These are phyloP conservation scores for Alisma plantagoaquatica DNA, from an alignment of 106 monocot species.

Conservation along the genomic window DNA sequence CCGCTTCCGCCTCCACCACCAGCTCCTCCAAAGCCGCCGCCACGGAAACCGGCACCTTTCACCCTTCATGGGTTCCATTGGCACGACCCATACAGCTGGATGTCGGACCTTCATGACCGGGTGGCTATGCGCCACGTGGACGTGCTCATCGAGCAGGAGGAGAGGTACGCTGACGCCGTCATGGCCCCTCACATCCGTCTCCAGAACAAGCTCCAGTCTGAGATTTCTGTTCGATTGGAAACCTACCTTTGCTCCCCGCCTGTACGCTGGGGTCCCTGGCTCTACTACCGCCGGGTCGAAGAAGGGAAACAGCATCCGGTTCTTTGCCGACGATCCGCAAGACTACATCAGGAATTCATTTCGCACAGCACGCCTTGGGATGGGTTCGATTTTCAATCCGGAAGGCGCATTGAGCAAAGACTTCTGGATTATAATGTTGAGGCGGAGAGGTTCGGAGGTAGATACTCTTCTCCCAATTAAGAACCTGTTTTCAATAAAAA, in stretches of 20 bases:
- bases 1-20: slow-evolving; percentile 48
- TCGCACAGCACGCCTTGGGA: slow-evolving; percentile 54
- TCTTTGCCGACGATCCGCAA: slow-evolving; percentile 77
- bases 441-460: slow-evolving; percentile 86
- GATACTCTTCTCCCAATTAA: no score
- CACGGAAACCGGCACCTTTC: slow-evolving; percentile 59
- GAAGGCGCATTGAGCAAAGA: slow-evolving; percentile 85
- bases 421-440: slow-evolving; percentile 84
- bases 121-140: slow-evolving; percentile 95
- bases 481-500: no score
- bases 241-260: slow-evolving; percentile 69
- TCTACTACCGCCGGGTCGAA: slow-evolving; percentile 79
- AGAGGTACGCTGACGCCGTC: slow-evolving; percentile 78
- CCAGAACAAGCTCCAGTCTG: slow-evolving; percentile 70
- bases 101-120: slow-evolving; percentile 68
- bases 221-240: slow-evolving; percentile 77
- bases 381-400: slow-evolving; percentile 73
- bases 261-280: slow-evolving; percentile 83
- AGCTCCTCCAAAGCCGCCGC: slow-evolving; percentile 58
- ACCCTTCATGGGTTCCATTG: slow-evolving; percentile 67
- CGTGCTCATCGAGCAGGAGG: slow-evolving; percentile 78
- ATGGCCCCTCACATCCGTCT: slow-evolving; percentile 59
- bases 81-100: slow-evolving; percentile 92
- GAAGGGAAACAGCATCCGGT: slow-evolving; percentile 83
- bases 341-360: slow-evolving; percentile 65